Evolutionary conservation across 2,329 filamentous ascomycete genomes (phyloP).

Genomic region (Exophiala xenobiotica): DNA sequence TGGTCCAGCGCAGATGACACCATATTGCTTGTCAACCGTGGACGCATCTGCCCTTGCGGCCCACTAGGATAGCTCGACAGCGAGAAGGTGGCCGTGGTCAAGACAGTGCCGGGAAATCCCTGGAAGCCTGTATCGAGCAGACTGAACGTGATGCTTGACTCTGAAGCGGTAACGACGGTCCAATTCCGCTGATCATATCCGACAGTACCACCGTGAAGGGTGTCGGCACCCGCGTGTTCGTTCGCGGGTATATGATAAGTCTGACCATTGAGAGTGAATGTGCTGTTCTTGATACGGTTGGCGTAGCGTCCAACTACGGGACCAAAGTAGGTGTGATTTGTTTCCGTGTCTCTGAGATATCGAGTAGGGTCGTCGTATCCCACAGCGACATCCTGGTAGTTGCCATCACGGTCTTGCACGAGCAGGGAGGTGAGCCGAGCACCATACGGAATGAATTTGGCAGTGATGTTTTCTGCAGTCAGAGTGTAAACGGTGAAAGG

Average conservation of each 20-base stretch:
- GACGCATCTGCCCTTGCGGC: constrained; percentile 38
- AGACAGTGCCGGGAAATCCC: constrained; percentile 48
- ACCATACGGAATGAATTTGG: constrained; percentile 49
- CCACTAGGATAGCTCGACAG: constrained; percentile 41
- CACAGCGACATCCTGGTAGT: constrained; percentile 49
- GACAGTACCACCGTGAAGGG: constrained; percentile 52
- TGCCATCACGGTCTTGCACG: constrained; percentile 52
- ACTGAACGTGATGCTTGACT: constrained; percentile 47
- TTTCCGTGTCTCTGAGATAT: constrained; percentile 47
- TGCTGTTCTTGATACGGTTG: constrained; percentile 58
- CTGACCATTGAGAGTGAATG: constrained; percentile 51
- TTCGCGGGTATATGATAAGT: constrained; percentile 52
- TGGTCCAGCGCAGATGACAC: constrained; percentile 47
- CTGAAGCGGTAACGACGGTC: constrained; percentile 46
- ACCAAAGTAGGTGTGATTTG: constrained; percentile 50
- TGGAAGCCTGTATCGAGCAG: constrained; percentile 46
- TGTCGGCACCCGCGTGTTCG: constrained; percentile 51
- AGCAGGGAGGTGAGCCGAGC: constrained; percentile 48
- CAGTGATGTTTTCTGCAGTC: constrained; percentile 48
- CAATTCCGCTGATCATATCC: constrained; percentile 52
- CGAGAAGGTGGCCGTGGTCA: constrained; percentile 48
- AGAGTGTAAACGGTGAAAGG: constrained; percentile 48
- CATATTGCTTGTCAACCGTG: constrained; percentile 45
- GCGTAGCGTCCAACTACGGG: constrained; percentile 53
- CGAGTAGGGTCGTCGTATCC: constrained; percentile 50